phyloP scores from a whole-genome alignment of 768 basidiomycete species.

The Trametes cubensis region DNA sequence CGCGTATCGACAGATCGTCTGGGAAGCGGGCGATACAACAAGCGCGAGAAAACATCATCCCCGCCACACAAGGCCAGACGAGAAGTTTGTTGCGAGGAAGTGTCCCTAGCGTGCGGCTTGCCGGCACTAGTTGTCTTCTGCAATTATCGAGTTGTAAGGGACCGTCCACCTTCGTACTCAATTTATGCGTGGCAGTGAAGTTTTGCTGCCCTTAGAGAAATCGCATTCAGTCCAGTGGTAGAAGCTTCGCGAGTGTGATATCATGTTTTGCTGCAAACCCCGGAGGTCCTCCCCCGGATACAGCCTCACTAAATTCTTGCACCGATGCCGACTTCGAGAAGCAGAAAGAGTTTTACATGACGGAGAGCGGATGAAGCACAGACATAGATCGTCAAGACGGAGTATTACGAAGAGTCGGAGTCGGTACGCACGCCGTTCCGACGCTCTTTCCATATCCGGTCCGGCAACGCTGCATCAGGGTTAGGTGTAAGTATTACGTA shows the following conservation, averaged over 20 bases:
- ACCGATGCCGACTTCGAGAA: neutral
- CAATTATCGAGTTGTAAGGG: neutral
- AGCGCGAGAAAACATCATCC: conserved; percentile 3
- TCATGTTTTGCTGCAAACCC: neutral
- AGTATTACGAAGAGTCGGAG: conserved; percentile 5
- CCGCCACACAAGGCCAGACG: conserved; percentile 4
- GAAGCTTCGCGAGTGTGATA: neutral
- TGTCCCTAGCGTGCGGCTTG: conserved; percentile 3
- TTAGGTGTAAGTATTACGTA: conserved; percentile 13
- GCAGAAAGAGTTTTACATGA: neutral
- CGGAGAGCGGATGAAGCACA: neutral
- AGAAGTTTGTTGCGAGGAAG: conserved; percentile 6
- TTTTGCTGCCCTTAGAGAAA: conserved; percentile 3
- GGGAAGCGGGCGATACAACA: conserved; percentile 2
- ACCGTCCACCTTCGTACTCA: conserved; percentile 2
- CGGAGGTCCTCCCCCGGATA: conserved; percentile 6
- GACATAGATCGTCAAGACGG: neutral
- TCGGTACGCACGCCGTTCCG: neutral
- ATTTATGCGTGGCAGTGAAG: conserved; percentile 12
- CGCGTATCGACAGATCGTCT: neutral
- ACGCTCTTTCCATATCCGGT: conserved; percentile 4
- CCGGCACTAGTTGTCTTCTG: neutral
- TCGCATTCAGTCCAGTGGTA: neutral
- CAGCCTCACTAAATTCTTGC: neutral
- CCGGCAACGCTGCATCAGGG: neutral